Evolutionary conservation across 768 basidiomycete species (phyloP), one percentile per base, ranked within the genome.

Genomic region (Serendipita vermifera): DNA sequence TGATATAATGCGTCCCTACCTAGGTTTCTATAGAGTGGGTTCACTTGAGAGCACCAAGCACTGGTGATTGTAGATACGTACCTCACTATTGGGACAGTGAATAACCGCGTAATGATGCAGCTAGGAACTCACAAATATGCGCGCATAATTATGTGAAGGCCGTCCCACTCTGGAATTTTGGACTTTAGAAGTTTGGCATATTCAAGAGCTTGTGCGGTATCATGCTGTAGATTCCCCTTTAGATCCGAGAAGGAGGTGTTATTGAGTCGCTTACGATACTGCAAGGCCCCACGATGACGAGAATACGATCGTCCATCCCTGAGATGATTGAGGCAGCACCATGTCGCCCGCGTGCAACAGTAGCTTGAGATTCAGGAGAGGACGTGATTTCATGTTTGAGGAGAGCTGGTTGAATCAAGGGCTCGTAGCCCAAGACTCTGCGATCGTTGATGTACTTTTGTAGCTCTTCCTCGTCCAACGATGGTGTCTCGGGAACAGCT

Each of bases 241-340:
- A n/a, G n/a, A n/a, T n/a, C n/a, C n/a, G n/a, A 20, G 17, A 26
- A 9, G 32, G 17, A 51, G 9, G 15, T 31, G 46, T n/a, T 26
- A 20, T 22, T 24, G 7, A 51, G 24, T 20, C n/a, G n/a, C n/a
- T n/a, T n/a, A n/a, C n/a, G 60, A 98, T 96, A 0, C 87, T 91
- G 73, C 94, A 98, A 24, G 94, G 94, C 2, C 94, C 94, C 61
- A 97, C 85, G 63, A 98, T 76, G 64, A 97, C 91, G 39, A 98
- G 75, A 1, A 98, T 61, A 41, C 91, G 81, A 60, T 88, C 84
- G 61, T 93, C 92, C 35, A 81, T 78, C 22, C 92, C 91, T 0
- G 86, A 80, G 31, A 92, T 74, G 62, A 94, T 81, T 57, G 80
- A 75, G 0, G 91, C 87, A 0, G 89, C 78, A 59, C 76, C 75